These are phyloP conservation scores for Staphylotrichum tortipilum DNA, from an alignment of 495 filamentous ascomycete species.

Conservation along the genomic window DNA sequence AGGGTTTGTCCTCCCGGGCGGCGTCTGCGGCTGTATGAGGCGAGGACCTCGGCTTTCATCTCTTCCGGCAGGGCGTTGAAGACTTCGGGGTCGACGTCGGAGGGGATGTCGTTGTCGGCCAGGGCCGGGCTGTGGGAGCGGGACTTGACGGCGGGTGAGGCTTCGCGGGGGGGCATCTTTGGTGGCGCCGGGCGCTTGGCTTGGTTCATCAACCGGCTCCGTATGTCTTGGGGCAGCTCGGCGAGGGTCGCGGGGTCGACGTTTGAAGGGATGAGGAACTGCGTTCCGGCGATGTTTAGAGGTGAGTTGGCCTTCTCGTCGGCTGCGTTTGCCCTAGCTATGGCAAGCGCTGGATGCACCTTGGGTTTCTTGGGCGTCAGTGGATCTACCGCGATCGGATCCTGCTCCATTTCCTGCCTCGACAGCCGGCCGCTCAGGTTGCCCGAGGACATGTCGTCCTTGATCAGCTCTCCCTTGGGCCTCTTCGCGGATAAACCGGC, in stretches of 20 bases:
- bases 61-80: conserved; percentile 74
- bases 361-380: conserved; percentile 61
- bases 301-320: conserved; percentile 53
- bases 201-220: conserved; percentile 54
- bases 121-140: conserved; percentile 36
- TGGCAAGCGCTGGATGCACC: conserved; percentile 45
- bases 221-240: conserved; percentile 72
- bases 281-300: conserved; percentile 71
- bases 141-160: conserved; percentile 17
- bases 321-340: conserved; percentile 45
- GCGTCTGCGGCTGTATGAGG: conserved; percentile 46
- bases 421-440: conserved; percentile 2
- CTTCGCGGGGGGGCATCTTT: conserved; percentile 17
- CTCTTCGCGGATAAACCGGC: conserved; percentile 17
- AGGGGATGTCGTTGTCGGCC: conserved; percentile 27
- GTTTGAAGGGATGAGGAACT: conserved; percentile 79
- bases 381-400: conserved; percentile 37
- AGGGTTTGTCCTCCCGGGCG: conserved; percentile 17
- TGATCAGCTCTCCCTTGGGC: conserved; percentile 21
- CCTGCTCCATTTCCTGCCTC: conserved; percentile 29
- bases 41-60: conserved; percentile 69
- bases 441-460: conserved; percentile 16
- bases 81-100: conserved; percentile 61
- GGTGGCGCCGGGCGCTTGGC: conserved; percentile 18
- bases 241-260: conserved; percentile 65